phyloP scores from a whole-genome alignment of 2,329 filamentous ascomycete species.

The Fusarium nisikadoi region DNA sequence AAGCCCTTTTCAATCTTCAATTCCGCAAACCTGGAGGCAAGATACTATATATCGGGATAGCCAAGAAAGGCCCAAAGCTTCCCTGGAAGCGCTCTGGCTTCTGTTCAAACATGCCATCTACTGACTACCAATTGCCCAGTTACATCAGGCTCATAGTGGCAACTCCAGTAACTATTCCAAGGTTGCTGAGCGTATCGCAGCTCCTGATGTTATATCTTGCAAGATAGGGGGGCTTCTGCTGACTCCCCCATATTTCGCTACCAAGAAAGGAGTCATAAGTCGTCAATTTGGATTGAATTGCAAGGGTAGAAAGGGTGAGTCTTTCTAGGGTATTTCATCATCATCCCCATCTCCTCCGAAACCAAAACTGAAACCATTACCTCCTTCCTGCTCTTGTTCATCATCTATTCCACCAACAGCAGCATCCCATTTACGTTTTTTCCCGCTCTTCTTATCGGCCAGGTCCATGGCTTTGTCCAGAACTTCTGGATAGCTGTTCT shows the following conservation, averaged over 20 bases:
- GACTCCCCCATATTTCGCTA: neutral
- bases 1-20: neutral
- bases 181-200: neutral
- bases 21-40: too few relatives aligned
- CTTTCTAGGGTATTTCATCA: slow-evolving; percentile 56
- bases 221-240: neutral
- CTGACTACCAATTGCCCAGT: neutral
- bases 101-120: neutral
- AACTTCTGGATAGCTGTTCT: slow-evolving; percentile 71
- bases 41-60: too few relatives aligned
- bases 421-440: slow-evolving; percentile 88
- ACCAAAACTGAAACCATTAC: slow-evolving; percentile 62
- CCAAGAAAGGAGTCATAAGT: neutral
- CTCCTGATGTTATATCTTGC: neutral
- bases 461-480: slow-evolving; percentile 72
- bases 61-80: neutral
- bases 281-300: slow-evolving; percentile 1
- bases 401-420: slow-evolving; percentile 62
- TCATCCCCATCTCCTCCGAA: slow-evolving; percentile 61
- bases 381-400: slow-evolving; percentile 47
- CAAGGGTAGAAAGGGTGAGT: neutral
- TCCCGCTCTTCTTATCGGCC: slow-evolving; percentile 71
- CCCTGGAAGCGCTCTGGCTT: neutral
- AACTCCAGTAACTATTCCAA: too few relatives aligned
- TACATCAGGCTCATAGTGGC: neutral